phyloP scores from a whole-genome alignment of 2,329 filamentous ascomycete species.

The Didymellaceae sp. region DNA sequence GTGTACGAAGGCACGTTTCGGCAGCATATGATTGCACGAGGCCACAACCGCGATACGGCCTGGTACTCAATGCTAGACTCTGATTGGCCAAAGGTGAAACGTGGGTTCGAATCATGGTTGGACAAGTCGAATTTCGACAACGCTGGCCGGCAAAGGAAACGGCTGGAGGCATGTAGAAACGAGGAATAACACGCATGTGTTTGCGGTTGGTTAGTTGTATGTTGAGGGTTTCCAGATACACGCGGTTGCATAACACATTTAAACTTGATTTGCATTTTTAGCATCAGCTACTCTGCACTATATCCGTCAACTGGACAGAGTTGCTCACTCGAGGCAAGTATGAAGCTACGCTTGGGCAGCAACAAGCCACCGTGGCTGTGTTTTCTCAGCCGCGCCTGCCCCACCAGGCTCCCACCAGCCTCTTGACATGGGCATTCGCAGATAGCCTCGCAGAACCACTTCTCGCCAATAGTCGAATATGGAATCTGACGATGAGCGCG shows the following conservation, averaged over 20 bases:
- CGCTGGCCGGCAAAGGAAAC: slow-evolving; percentile 59
- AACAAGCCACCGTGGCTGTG: background rate
- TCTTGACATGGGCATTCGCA: too few relatives aligned
- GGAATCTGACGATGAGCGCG: background rate
- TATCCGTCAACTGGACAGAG: too few relatives aligned
- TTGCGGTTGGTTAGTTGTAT: too few relatives aligned
- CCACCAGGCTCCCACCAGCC: too few relatives aligned
- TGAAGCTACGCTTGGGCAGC: background rate
- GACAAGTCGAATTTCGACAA: slow-evolving; percentile 62
- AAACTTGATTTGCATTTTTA: too few relatives aligned
- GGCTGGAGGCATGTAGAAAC: slow-evolving; percentile 52
- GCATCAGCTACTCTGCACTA: too few relatives aligned
- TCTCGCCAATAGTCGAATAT: too few relatives aligned
- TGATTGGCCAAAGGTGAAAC: slow-evolving; percentile 62
- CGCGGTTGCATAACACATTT: too few relatives aligned
- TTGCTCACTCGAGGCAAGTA: too few relatives aligned
- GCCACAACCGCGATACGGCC: slow-evolving; percentile 63
- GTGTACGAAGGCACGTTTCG: slow-evolving; percentile 65
- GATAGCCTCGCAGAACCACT: too few relatives aligned
- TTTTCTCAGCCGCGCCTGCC: too few relatives aligned
- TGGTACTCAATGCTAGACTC: slow-evolving; percentile 66
- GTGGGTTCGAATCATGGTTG: slow-evolving; percentile 63
- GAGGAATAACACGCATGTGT: slow-evolving; percentile 20
- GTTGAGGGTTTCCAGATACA: too few relatives aligned
- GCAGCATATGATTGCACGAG: slow-evolving; percentile 67